Conservation (phyloP, 208 protist species). For the Trypanosoma theileri region DNA sequence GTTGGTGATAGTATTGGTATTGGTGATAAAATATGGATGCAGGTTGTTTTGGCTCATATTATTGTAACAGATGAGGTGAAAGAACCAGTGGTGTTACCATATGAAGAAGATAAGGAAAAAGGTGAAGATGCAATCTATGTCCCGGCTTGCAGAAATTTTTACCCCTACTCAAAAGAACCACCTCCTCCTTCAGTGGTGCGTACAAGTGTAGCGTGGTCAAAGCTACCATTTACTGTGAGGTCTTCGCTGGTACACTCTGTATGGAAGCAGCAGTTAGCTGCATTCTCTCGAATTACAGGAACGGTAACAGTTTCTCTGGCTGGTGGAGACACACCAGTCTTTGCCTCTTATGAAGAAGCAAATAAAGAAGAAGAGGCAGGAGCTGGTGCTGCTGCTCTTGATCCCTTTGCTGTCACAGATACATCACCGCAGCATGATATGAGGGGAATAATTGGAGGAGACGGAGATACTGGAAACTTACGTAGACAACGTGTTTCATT, state of each 20-base stretch:
- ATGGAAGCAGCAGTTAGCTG: slow-evolving; percentile 2
- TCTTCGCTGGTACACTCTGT: neutral
- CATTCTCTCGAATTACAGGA: neutral
- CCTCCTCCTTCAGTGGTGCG: slow-evolving; percentile 14
- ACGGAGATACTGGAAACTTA: neutral
- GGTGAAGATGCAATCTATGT: neutral
- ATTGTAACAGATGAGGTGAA: neutral
- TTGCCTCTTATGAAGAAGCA: slow-evolving; percentile 1
- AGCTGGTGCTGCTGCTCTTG: no score
- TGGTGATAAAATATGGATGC: slow-evolving; percentile 14
- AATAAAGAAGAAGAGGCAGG: neutral
- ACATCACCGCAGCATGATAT: no score
- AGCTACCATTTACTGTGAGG: slow-evolving; percentile 8
- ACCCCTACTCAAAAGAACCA: neutral
- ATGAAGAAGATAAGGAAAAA: neutral
- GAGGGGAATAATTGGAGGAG: slow-evolving; percentile 2
- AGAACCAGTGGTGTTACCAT: slow-evolving; percentile 4
- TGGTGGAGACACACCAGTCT: neutral
- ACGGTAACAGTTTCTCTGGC: neutral
- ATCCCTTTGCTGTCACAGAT: no score
- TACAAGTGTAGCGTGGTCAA: slow-evolving; percentile 1
- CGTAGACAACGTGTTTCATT: neutral
- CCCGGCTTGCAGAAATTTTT: neutral
- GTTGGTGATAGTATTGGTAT: slow-evolving; percentile 27
- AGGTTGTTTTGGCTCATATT: slow-evolving; percentile 18